Evolutionary conservation across 768 basidiomycete species (phyloP), one percentile per base, ranked within the genome.

Genomic region (Collybia sordida): DNA sequence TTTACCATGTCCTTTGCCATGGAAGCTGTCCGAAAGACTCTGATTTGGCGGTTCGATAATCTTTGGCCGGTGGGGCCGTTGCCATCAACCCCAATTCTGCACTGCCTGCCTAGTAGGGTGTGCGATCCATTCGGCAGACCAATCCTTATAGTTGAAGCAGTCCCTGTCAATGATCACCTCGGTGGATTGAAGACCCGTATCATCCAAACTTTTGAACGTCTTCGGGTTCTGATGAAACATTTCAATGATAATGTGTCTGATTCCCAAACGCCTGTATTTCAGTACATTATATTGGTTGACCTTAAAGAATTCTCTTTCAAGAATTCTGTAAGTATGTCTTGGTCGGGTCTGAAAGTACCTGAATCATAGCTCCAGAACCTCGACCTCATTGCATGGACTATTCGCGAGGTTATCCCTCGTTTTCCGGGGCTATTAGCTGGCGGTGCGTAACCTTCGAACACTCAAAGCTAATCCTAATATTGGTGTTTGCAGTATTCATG

Each of bases 361-460:
- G 50, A 54, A 55, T 24, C 47, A 40, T 43, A 39, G 56, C 34
- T 45, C 48, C 36, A 89, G 83, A 79, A 77, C 58, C 59, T 83
- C 34, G 83, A 88, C 54, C 65, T 87, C 6, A 70, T 86, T 38
- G 72, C 77, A 17, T 90, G 85, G 84, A 76, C 78, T 41, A 59
- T 84, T 50, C 78, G 78, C 52, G 86, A 90, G 56, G 72, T 86
- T 24, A 72, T 85, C 37, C 86, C 87, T 31, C 77, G 79, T 45
- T 90, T 82, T 69, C 86, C 89, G 45, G 88, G 88, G 47, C 80
- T 90, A 81, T 68, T 90, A 24, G 86, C 81, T 28, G 86, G 84
- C 63, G 85, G 88, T 84, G 62, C 47, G 52, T 55, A n/a, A 12
- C 28, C 36, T 21, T 44, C 40, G 38, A 34, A 22, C 14, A 27